Percentiles rank a stretch among this genome's conserved stretches.
phyloP scores from a whole-genome alignment of 192 early-diverging fungal species.

The Gonapodya prolifera region DNA sequence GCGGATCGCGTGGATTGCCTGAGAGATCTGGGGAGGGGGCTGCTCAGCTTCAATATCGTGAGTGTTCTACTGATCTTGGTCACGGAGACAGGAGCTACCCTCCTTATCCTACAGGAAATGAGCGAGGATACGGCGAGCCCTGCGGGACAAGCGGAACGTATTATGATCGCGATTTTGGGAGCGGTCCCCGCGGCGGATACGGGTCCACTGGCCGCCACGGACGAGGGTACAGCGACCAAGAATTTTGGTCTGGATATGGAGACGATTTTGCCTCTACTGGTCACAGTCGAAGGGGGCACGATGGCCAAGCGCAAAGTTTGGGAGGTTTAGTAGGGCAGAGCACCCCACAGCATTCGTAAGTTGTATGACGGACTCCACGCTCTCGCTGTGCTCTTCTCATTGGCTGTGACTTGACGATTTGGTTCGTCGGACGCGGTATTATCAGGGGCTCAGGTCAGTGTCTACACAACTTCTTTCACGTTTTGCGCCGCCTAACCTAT shows the following conservation, averaged over 20 bases:
- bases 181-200: background rate
- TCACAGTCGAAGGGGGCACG: too few species aligned
- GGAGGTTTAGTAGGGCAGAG: slow-evolving; percentile 7
- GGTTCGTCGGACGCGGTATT: too few species aligned
- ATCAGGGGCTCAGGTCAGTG: too few species aligned
- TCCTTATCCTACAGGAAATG: background rate
- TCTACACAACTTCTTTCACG: too few species aligned
- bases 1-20: too few species aligned
- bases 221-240: slow-evolving; percentile 20
- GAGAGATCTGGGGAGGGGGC: too few species aligned
- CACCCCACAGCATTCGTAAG: background rate
- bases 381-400: too few species aligned
- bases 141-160: background rate
- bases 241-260: too few species aligned
- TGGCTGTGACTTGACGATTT: too few species aligned
- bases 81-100: background rate
- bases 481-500: too few species aligned
- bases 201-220: slow-evolving; percentile 9
- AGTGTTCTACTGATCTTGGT: background rate
- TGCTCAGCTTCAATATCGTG: too few species aligned
- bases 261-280: background rate
- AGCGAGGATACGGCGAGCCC: background rate
- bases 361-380: background rate
- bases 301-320: slow-evolving; percentile 18
- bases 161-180: background rate